Evolutionary conservation across 2,329 filamentous ascomycete genomes (phyloP).

Genomic region (Fusarium virguliforme): DNA sequence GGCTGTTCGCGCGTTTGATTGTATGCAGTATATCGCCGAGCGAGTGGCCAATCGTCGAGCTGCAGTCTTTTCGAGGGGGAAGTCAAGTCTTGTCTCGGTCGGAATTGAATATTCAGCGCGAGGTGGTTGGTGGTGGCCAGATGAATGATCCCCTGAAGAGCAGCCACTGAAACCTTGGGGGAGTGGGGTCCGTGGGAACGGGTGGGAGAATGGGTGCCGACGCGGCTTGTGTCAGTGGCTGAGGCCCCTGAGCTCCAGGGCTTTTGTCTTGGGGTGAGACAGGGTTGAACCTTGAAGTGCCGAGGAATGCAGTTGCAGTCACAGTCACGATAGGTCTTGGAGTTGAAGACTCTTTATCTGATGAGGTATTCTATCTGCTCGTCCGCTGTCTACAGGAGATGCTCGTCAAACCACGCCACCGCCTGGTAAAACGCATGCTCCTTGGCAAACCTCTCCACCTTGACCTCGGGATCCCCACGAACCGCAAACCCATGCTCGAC

Average conservation of each 20-base stretch:
- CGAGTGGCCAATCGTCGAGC: constrained; percentile 2
- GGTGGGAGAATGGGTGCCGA: constrained; percentile 1
- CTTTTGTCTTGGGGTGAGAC: constrained; percentile 18
- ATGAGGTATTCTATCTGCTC: constrained; percentile 10
- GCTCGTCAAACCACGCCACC: constrained; percentile 80
- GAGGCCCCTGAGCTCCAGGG: constrained; percentile 14
- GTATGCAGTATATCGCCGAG: background rate
- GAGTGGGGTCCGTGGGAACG: constrained; percentile 24
- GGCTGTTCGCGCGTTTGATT: constrained; percentile 14
- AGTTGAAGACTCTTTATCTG: background rate
- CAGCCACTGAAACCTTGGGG: constrained; percentile 41
- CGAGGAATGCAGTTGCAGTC: background rate
- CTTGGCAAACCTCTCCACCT: constrained; percentile 77
- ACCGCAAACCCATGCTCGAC: constrained; percentile 83
- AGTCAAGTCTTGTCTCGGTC: constrained; percentile 6
- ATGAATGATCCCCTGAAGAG: constrained; percentile 41
- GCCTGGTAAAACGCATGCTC: constrained; percentile 85
- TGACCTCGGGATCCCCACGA: constrained; percentile 71
- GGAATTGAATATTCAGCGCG: constrained; percentile 17
- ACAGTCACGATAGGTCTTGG: background rate
- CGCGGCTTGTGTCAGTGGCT: constrained; percentile 40
- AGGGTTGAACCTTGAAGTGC: constrained; percentile 25
- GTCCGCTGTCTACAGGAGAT: constrained; percentile 36
- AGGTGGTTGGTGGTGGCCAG: constrained; percentile 36
- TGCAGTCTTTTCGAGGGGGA: constrained; percentile 18